Evolutionary conservation across 139 green algal species (phyloP).

Genomic region (Chlamydomonas sphaeroides): DNA sequence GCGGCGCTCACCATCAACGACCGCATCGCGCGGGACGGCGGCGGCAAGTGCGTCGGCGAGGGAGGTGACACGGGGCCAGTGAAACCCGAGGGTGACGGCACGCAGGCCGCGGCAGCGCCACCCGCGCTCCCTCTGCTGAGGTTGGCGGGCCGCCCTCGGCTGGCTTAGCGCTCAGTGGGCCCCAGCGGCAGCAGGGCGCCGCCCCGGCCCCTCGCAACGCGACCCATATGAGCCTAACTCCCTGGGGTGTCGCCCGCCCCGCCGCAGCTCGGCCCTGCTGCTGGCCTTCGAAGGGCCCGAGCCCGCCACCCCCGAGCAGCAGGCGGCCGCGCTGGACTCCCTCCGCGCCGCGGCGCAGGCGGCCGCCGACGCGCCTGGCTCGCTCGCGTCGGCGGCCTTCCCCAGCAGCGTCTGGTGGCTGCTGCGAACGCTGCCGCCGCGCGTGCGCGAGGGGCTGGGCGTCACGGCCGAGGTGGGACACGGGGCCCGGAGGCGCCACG

Average conservation of each 20-base stretch:
- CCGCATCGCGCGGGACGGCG: background rate
- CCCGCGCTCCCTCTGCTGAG: too few relatives aligned
- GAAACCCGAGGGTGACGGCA: too few relatives aligned
- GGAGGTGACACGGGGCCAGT: background rate
- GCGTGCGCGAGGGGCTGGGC: background rate
- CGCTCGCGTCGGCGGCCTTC: background rate
- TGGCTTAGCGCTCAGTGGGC: too few relatives aligned
- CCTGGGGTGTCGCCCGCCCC: too few relatives aligned
- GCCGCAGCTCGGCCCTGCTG: background rate
- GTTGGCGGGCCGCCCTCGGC: too few relatives aligned
- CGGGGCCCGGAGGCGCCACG: background rate
- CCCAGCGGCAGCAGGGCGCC: too few relatives aligned
- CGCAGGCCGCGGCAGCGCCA: too few relatives aligned
- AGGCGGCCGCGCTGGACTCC: too few relatives aligned
- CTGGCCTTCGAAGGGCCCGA: background rate
- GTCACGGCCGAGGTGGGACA: constrained; percentile 1
- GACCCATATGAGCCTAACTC: too few relatives aligned
- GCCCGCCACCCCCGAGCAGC: background rate
- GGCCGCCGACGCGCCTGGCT: too few relatives aligned
- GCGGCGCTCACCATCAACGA: constrained; percentile 45
- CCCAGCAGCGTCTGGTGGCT: constrained; percentile 19
- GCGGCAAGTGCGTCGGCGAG: background rate
- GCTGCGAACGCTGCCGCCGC: background rate
- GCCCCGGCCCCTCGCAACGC: too few relatives aligned
- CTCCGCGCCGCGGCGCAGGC: too few relatives aligned